Base-by-base conservation (phyloP, 345 rosid genomes). In the Acer negundo region DNA sequence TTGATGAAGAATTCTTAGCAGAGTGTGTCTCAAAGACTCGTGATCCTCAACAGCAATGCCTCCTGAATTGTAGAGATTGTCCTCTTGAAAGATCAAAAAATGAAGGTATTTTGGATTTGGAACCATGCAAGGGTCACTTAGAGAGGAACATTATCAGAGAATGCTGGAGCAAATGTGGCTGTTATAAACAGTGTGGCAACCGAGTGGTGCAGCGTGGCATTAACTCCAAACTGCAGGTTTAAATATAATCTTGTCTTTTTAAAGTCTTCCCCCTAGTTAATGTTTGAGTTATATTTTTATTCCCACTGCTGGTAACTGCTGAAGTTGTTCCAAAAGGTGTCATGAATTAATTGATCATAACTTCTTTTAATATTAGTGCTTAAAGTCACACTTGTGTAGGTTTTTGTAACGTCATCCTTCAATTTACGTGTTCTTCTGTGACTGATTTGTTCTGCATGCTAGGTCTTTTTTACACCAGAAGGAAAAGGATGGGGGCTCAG, bases 401-500 rank as follows among this genome's bases (percentile, higher is more conserved):
- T 26, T 64, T 74, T 47, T 26, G 9, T 16, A 17, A n/a, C 31
- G 13, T 49, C 38, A 46, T 75, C 26, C 31, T 53, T 17, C 35
- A 7, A 51, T 44, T 70, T 49, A 31, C 17, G 23, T 44, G 16
- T 69, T 56, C 16, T 67, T 67, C 71, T 10, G 28, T 73, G 23
- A 38, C 76, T 69, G 12, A 26, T 80, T 47, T 70, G 8, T 58
- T 62, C 59, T 63, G 17, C 69, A 70, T 69, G 6, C 65, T 82
- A 94, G 97, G 94, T 94, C 64, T 95, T 91, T 83, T 75, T 77
- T 75, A 90, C 93, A 7, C 67, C 82, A 66, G 87, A 87, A 73
- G 90, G 92, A 59, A 95, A 84, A 84, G 98, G 99, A 1, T 93
- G 99, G 99, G 99, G 98, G 42, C 83, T 95, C 28, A 84, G 96